A percentile compares a stretch with the other conserved stretches of the same genome.
phyloP scores from a whole-genome alignment of 345 rosid species.

The Gossypium raimondii region DNA sequence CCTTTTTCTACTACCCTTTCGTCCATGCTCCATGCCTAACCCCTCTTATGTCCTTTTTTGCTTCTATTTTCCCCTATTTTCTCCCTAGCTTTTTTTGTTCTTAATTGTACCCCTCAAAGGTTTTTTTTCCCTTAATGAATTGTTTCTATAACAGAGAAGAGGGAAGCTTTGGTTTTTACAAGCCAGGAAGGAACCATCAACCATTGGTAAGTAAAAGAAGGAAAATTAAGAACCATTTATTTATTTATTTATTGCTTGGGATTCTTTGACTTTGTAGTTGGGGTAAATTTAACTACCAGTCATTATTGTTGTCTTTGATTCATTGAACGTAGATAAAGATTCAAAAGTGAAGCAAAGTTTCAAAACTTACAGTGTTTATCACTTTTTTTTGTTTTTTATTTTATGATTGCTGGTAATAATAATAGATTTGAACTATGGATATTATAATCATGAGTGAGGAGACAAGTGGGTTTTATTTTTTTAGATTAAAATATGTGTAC shows the following conservation, averaged over 20 bases:
- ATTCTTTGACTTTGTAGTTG: not conserved
- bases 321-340: conserved; percentile 13
- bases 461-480: conserved; percentile 6
- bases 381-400: not conserved
- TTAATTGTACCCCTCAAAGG: too few species aligned
- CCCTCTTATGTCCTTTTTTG: not conserved
- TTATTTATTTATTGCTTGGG: not conserved
- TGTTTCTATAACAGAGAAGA: not conserved
- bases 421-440: not conserved
- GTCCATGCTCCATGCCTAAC: not conserved
- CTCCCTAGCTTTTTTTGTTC: too few species aligned
- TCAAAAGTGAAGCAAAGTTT: not conserved
- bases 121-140: not conserved
- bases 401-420: conserved; percentile 5
- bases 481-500: not conserved
- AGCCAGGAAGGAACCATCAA: not conserved
- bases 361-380: not conserved
- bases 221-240: not conserved
- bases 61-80: not conserved
- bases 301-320: not conserved
- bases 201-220: not conserved
- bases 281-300: not conserved
- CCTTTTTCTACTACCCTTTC: not conserved
- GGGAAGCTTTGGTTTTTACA: not conserved
- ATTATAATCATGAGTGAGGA: conserved; percentile 1